A percentile compares a stretch with the other conserved stretches of the same genome.
Evolutionary conservation across 1,284 basidiomycete genomes (phyloP).

Genomic region (Ustilago vetiveriae): DNA sequence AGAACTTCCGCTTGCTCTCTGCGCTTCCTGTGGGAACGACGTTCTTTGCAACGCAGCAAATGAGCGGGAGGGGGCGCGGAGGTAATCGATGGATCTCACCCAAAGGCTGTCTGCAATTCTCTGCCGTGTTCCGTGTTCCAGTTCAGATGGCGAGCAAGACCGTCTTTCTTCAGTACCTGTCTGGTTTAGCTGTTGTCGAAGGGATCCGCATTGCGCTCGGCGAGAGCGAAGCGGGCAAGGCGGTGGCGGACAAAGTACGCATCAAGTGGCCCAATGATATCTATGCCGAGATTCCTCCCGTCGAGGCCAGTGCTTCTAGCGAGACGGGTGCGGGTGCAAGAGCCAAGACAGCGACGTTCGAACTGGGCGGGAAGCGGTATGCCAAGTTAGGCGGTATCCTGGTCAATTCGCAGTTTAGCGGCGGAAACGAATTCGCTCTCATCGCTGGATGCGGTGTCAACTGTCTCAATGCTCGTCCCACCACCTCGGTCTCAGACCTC

Average conservation of each 20-base stretch:
- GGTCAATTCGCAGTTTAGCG: conserved; percentile 84
- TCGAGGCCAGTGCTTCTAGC: conserved; percentile 63
- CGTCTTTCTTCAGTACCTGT: conserved; percentile 95
- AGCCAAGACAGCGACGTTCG: conserved; percentile 68
- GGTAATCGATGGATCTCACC: conserved; percentile 93
- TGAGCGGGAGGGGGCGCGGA: conserved; percentile 87
- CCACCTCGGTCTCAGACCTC: conserved; percentile 82
- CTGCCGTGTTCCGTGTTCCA: conserved; percentile 77
- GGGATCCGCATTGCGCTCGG: conserved; percentile 73
- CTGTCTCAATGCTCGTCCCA: conserved; percentile 82
- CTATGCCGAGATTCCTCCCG: conserved; percentile 75
- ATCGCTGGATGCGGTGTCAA: conserved; percentile 89
- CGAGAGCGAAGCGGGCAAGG: conserved; percentile 69
- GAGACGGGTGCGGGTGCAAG: conserved; percentile 60
- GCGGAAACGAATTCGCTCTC: conserved; percentile 77
- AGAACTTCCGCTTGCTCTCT: conserved; percentile 79
- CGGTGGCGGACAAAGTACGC: conserved; percentile 72
- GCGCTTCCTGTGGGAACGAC: conserved; percentile 79
- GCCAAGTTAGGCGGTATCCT: conserved; percentile 75
- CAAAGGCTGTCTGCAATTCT: conserved; percentile 86
- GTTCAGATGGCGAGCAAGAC: conserved; percentile 76
- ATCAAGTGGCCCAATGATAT: conserved; percentile 99
- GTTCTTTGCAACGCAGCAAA: conserved; percentile 86
- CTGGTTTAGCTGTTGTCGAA: conserved; percentile 86
- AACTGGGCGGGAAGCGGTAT: conserved; percentile 49